Percentiles rank a stretch among this genome's conserved stretches.
These are phyloP conservation scores for Lasiodiplodia sp. DNA, from an alignment of 2,329 filamentous ascomycete species.

Conservation along the genomic window DNA sequence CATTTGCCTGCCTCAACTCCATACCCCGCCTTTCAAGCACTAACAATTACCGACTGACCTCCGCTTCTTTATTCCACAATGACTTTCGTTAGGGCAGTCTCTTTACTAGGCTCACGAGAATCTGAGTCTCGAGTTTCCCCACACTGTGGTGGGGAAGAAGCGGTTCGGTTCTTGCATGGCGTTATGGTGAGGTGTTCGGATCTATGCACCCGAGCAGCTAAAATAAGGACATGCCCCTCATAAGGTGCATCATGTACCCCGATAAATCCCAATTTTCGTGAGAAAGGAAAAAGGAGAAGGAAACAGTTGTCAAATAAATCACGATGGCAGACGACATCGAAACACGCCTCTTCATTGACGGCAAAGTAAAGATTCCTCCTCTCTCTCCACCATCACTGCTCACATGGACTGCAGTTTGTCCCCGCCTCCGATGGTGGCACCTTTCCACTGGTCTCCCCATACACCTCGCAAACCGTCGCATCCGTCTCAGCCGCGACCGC, in stretches of 20 bases:
- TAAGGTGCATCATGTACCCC: not conserved
- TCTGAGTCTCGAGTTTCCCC: not conserved
- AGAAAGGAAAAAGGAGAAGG: not conserved
- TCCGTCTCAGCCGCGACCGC: constrained; percentile 35
- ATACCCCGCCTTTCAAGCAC: not conserved
- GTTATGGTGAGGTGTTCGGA: not conserved
- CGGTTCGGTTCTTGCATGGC: too few relatives aligned
- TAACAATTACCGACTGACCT: not conserved
- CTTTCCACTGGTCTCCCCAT: constrained; percentile 40
- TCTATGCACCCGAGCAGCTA: not conserved
- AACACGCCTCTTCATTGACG: constrained; percentile 27
- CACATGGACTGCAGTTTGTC: constrained; percentile 39
- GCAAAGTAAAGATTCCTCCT: constrained; percentile 2
- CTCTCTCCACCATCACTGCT: not conserved
- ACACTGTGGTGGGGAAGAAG: too few relatives aligned
- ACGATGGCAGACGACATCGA: constrained; percentile 18
- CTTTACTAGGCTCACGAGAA: not conserved
- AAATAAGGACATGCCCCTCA: not conserved
- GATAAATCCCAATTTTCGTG: not conserved
- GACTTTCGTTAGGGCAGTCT: not conserved
- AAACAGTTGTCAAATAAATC: not conserved
- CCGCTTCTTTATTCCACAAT: not conserved
- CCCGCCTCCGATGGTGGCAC: constrained; percentile 39
- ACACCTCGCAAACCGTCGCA: constrained; percentile 39
- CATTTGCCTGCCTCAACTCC: not conserved